Percentiles rank a stretch among this genome's conserved stretches.
Evolutionary conservation across 371 early-diverging fungal genomes (phyloP).

Genomic region (Apophysomyces sp.): DNA sequence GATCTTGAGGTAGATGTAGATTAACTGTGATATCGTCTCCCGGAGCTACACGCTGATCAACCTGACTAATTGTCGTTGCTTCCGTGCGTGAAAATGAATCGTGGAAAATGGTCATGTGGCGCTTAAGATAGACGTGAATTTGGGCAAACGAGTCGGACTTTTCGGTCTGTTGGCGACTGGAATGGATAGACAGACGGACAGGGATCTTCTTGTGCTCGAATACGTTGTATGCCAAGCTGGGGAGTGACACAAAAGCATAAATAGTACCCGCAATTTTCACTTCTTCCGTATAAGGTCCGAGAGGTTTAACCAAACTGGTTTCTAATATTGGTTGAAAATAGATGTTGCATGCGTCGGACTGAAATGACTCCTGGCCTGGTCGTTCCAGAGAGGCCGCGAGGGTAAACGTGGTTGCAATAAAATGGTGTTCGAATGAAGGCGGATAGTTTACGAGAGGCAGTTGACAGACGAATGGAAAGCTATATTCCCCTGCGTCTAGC

Average conservation of each 20-base stretch:
- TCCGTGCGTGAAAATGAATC: constrained; percentile 23
- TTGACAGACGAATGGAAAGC: constrained; percentile 37
- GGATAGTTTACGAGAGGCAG: constrained; percentile 44
- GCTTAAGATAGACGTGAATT: constrained; percentile 22
- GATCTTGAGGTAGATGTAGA: background rate
- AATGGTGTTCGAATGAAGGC: constrained; percentile 23
- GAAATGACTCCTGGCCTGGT: constrained; percentile 18
- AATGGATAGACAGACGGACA: background rate
- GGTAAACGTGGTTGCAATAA: constrained; percentile 24
- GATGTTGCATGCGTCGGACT: constrained; percentile 21
- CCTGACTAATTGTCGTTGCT: background rate
- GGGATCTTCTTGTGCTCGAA: constrained; percentile 15
- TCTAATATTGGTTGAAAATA: constrained; percentile 24
- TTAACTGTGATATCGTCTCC: background rate
- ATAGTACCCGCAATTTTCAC: constrained; percentile 11
- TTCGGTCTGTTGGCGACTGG: background rate
- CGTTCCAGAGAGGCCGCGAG: constrained; percentile 28
- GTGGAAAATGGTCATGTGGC: constrained; percentile 22
- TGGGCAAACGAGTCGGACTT: constrained; percentile 10
- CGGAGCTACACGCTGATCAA: background rate
- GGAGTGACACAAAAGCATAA: constrained; percentile 13
- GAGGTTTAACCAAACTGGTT: background rate
- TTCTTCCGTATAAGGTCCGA: background rate
- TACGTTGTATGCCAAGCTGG: constrained; percentile 23
- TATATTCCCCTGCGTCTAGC: constrained; percentile 30